Evolutionary conservation across 2,329 filamentous ascomycete genomes (phyloP).

Genomic region (Cyphellophora attinorum): DNA sequence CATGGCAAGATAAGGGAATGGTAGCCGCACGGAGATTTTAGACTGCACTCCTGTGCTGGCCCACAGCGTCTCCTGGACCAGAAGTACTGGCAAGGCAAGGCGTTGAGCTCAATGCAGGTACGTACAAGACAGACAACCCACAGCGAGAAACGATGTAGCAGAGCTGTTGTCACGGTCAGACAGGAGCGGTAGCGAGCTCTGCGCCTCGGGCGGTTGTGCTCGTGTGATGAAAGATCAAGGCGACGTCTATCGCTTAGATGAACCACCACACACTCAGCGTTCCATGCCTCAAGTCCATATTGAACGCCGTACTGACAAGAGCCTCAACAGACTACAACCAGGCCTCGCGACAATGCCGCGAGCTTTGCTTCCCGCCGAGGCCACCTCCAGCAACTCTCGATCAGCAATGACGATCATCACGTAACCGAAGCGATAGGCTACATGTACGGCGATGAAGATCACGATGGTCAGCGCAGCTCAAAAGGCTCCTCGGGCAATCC

Average conservation of each 20-base stretch:
- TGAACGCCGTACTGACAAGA: slow-evolving; percentile 15
- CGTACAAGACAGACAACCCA: background rate
- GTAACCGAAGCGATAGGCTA: slow-evolving; percentile 90
- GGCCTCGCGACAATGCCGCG: slow-evolving; percentile 30
- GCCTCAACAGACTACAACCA: slow-evolving; percentile 29
- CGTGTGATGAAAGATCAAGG: no score
- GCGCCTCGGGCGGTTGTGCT: no score
- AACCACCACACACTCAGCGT: no score
- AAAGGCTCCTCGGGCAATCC: slow-evolving; percentile 61
- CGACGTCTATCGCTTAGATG: no score
- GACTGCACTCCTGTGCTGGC: background rate
- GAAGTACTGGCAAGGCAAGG: no score
- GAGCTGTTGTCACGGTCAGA: no score
- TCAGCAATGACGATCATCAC: slow-evolving; percentile 87
- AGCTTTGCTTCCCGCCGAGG: slow-evolving; percentile 45
- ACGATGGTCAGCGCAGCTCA: slow-evolving; percentile 47
- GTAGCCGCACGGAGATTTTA: background rate
- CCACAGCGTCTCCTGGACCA: no score
- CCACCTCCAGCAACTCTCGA: slow-evolving; percentile 53
- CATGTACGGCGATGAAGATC: slow-evolving; percentile 66
- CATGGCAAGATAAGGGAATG: background rate
- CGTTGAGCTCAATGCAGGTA: background rate
- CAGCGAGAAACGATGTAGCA: no score
- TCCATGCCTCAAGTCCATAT: no score
- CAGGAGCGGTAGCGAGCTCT: no score